Evolutionary conservation across 495 filamentous ascomycete genomes (phyloP).

Genomic region (Podospora appendiculata): DNA sequence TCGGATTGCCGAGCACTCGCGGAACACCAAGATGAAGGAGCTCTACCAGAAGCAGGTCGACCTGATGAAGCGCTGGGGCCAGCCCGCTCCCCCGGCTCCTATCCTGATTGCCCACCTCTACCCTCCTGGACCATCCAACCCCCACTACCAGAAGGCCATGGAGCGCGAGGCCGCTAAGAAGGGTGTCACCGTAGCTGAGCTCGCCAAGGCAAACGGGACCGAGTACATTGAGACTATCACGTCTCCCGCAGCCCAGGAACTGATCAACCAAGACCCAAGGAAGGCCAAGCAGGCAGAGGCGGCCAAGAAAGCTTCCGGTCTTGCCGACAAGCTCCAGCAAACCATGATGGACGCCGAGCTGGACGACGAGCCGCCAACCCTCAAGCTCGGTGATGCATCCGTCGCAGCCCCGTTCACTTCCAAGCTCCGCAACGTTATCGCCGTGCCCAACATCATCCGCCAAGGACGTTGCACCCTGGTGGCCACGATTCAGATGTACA

Average conservation of each 20-base stretch:
- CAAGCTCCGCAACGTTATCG: slow-evolving; percentile 94
- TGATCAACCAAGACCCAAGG: slow-evolving; percentile 49
- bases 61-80: slow-evolving; percentile 90
- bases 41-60: slow-evolving; percentile 91
- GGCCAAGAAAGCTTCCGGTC: slow-evolving; percentile 59
- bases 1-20: slow-evolving; percentile 84
- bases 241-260: slow-evolving; percentile 60
- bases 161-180: slow-evolving; percentile 72
- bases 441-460: slow-evolving; percentile 96
- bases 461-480: slow-evolving; percentile 96
- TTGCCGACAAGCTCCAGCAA: slow-evolving; percentile 81
- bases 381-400: slow-evolving; percentile 96
- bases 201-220: slow-evolving; percentile 32
- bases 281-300: slow-evolving; percentile 57
- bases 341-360: slow-evolving; percentile 88
- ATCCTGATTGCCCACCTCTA: slow-evolving; percentile 88
- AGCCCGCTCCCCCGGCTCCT: slow-evolving; percentile 83
- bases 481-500: slow-evolving; percentile 99
- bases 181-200: slow-evolving; percentile 42
- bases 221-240: slow-evolving; percentile 55
- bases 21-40: slow-evolving; percentile 95
- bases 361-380: slow-evolving; percentile 83
- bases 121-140: slow-evolving; percentile 83
- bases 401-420: slow-evolving; percentile 96
- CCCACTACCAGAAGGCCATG: slow-evolving; percentile 92